Percentiles rank a stretch among this genome's conserved stretches.
These are phyloP conservation scores for Phytophthora brassicae DNA, from an alignment of 352 stramenopile species.

Conservation along the genomic window DNA sequence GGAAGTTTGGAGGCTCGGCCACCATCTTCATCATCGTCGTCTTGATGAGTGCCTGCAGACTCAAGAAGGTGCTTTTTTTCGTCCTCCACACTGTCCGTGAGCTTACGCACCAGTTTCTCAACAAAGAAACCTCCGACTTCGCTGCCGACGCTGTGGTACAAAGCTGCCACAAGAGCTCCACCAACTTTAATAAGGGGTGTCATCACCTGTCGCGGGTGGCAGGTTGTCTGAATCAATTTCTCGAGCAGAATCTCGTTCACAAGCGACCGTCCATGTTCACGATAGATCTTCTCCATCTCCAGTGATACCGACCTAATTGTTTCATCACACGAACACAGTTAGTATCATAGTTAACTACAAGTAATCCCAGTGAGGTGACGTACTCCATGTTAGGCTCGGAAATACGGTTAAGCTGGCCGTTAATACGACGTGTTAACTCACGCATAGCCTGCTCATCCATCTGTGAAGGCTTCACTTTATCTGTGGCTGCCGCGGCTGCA, in stretches of 20 bases:
- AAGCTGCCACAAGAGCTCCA: constrained; percentile 59
- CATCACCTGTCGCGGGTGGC: constrained; percentile 73
- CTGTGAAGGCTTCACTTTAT: constrained; percentile 38
- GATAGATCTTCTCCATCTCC: constrained; percentile 85
- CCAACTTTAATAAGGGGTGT: constrained; percentile 76
- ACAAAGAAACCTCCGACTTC: constrained; percentile 84
- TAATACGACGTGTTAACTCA: constrained; percentile 74
- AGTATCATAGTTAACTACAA: neutral
- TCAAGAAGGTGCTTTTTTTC: constrained; percentile 29
- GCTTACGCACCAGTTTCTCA: constrained; percentile 68
- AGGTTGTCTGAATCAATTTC: constrained; percentile 66
- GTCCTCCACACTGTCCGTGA: constrained; percentile 50
- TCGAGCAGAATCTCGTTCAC: constrained; percentile 77
- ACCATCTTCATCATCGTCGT: constrained; percentile 30
- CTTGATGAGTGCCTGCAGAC: constrained; percentile 6
- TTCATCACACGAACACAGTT: constrained; percentile 8
- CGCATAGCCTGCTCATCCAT: constrained; percentile 78
- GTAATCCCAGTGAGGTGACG: constrained; percentile 8
- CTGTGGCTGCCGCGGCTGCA: constrained; percentile 30
- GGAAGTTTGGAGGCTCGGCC: constrained; percentile 58
- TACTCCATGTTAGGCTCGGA: constrained; percentile 91
- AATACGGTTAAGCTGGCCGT: constrained; percentile 91
- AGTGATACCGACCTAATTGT: constrained; percentile 55
- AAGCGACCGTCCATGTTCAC: constrained; percentile 62
- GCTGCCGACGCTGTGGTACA: constrained; percentile 79